phyloP scores from a whole-genome alignment of 2,329 filamentous ascomycete genomes.

The Cladosporium oxysporum region DNA sequence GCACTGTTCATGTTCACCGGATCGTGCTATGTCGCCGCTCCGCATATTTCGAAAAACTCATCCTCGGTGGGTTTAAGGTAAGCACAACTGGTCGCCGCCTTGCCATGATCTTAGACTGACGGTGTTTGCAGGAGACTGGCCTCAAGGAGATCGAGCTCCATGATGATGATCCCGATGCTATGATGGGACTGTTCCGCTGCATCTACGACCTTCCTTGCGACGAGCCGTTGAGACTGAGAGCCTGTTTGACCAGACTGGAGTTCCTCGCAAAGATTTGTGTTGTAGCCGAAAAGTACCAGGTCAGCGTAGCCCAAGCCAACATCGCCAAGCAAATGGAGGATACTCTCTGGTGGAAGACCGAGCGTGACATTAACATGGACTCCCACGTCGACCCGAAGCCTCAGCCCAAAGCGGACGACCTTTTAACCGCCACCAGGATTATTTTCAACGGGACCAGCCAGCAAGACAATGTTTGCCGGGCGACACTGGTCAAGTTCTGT shows the following conservation, averaged over 20 bases:
- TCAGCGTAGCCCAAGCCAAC: not conserved
- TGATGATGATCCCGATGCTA: not conserved
- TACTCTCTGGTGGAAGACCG: too few relatives aligned
- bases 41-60: not conserved
- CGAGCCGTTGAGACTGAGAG: too few relatives aligned
- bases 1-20: not conserved
- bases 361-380: too few relatives aligned
- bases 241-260: not conserved
- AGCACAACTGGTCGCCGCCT: too few relatives aligned
- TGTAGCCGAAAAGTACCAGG: not conserved
- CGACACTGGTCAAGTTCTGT: not conserved
- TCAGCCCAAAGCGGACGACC: not conserved
- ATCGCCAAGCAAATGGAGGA: not conserved
- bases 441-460: not conserved
- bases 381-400: not conserved
- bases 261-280: not conserved
- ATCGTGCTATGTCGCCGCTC: not conserved
- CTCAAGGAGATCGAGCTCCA: not conserved
- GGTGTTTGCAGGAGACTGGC: not conserved
- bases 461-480: not conserved
- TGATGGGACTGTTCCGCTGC: not conserved
- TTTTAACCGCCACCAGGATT: not conserved
- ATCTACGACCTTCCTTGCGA: not conserved
- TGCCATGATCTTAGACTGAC: too few relatives aligned
- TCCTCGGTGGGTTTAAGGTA: not conserved